A percentile compares a stretch with the other conserved stretches of the same genome.
phyloP scores from a whole-genome alignment of 2,329 filamentous ascomycete species.

The Penicillium sp. region DNA sequence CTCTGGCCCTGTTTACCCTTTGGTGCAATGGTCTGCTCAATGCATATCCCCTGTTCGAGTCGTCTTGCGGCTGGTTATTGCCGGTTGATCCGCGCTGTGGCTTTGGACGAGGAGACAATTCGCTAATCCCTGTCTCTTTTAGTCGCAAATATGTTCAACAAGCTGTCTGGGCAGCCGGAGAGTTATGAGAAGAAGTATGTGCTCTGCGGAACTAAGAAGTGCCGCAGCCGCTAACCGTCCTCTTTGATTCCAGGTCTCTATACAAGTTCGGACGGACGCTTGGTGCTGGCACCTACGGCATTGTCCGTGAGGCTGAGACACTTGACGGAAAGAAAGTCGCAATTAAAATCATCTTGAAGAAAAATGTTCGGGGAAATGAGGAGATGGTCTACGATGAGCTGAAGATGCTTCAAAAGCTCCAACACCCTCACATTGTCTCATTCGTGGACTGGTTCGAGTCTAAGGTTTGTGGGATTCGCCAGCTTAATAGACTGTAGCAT shows the following conservation, averaged over 20 bases:
- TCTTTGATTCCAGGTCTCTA: constrained; percentile 60
- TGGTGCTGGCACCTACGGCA: constrained; percentile 96
- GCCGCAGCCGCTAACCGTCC: neutral
- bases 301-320: constrained; percentile 91
- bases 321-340: constrained; percentile 77
- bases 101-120: neutral
- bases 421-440: constrained; percentile 93
- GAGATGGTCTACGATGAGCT: constrained; percentile 98
- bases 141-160: constrained; percentile 91
- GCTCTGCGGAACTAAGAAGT: neutral
- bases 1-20: neutral
- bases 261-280: constrained; percentile 93
- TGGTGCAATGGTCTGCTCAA: neutral
- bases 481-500: neutral
- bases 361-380: constrained; percentile 98
- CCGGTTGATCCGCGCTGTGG: neutral
- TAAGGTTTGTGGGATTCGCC: constrained; percentile 60
- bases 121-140: constrained; percentile 14
- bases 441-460: constrained; percentile 99
- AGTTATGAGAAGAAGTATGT: constrained; percentile 97
- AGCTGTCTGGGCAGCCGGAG: constrained; percentile 93
- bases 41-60: neutral
- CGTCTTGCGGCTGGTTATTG: neutral
- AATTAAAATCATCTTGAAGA: constrained; percentile 98
- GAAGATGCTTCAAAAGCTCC: constrained; percentile 83